Base-by-base conservation (phyloP, 2,329 filamentous ascomycete genomes). In the Pestalotiopsis fici region DNA sequence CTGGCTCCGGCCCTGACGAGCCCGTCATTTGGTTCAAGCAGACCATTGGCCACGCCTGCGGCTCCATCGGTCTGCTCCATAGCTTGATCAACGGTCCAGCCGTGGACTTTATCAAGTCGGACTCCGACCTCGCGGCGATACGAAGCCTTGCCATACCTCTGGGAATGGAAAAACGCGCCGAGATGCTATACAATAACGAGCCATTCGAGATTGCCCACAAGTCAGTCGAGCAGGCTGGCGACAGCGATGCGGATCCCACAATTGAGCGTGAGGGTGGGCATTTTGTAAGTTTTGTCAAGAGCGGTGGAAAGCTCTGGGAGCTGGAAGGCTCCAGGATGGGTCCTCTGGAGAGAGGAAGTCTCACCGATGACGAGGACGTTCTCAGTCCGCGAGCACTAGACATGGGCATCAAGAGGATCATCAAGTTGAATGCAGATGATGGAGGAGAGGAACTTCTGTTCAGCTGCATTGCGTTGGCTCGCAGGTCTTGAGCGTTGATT, bases 21-120 rank as follows among this genome's bases (percentile, higher is more conserved):
- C 87, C 91, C 6, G 88, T 95, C 0, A 82, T 93, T 21, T 97
- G 93, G 93, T 96, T 94, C 81, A 90, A 90, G 75, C 93, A 97
- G 79, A 96, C 92, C 0, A 96, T 97, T 73, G 87, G 89, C 67
- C 91, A 96, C 76, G 92, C 93, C 0, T 97, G 93, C 76, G 93
- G 93, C 0, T 86, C 95, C 25, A 94, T 94, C 74, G 93, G 90
- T 0, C 83, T 96, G 4, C 78, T 97, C 9, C 93, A 97, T 77
- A 88, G 87, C 18, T 86, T 92, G 0, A 87, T 87, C 62, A 97
- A 96, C 76, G 92, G 93, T 1, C 82, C 83, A 3, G 86, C 90
- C 0, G 81, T 86, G 21, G 76, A 79, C 2, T 83, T 86, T 68
- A 85, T 95, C 65, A 71, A 79, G 12, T 78, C 83, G 4, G 83